These are phyloP conservation scores for Lonicera japonica DNA, from an alignment of 129 eudicot species.

Conservation along the genomic window DNA sequence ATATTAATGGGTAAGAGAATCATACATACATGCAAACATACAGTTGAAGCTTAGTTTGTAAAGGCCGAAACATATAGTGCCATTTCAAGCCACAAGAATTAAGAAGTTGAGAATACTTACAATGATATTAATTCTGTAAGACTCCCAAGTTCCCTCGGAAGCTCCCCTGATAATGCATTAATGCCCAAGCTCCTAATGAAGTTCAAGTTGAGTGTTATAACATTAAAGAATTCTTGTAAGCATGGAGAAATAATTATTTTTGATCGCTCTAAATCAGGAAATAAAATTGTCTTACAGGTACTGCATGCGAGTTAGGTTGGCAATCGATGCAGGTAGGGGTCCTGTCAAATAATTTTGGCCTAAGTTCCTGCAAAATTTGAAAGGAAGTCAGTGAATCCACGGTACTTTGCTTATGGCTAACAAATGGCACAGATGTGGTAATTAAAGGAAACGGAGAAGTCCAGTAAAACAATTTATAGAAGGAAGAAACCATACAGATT, in stretches of 20 bases:
- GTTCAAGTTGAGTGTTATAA: slow-evolving; percentile 2
- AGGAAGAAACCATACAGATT: slow-evolving; percentile 44
- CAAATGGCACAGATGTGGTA: not conserved
- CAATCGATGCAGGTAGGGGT: slow-evolving; percentile 56
- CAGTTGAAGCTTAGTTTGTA: not conserved
- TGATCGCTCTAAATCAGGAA: not conserved
- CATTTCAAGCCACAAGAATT: not conserved
- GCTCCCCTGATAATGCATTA: slow-evolving; percentile 69
- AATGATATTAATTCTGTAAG: slow-evolving; percentile 48
- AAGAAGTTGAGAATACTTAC: slow-evolving; percentile 21
- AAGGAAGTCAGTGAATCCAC: not conserved
- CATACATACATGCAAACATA: slow-evolving; percentile 6
- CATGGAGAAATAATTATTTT: not conserved
- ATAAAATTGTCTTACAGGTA: slow-evolving; percentile 42
- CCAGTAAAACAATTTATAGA: not conserved
- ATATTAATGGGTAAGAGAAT: slow-evolving; percentile 1
- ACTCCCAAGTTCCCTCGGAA: slow-evolving; percentile 60
- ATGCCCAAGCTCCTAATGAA: slow-evolving; percentile 44
- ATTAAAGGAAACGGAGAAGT: not conserved
- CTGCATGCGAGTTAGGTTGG: slow-evolving; percentile 61
- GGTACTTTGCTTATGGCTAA: not conserved
- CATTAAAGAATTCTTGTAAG: not conserved
- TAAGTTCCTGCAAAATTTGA: slow-evolving; percentile 31
- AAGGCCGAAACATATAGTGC: not conserved
- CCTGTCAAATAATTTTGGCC: slow-evolving; percentile 69